A percentile compares a stretch with the other conserved stretches of the same genome.
phyloP scores from a whole-genome alignment of 2,329 filamentous ascomycete species.

The Nigrograna mackinnonii region DNA sequence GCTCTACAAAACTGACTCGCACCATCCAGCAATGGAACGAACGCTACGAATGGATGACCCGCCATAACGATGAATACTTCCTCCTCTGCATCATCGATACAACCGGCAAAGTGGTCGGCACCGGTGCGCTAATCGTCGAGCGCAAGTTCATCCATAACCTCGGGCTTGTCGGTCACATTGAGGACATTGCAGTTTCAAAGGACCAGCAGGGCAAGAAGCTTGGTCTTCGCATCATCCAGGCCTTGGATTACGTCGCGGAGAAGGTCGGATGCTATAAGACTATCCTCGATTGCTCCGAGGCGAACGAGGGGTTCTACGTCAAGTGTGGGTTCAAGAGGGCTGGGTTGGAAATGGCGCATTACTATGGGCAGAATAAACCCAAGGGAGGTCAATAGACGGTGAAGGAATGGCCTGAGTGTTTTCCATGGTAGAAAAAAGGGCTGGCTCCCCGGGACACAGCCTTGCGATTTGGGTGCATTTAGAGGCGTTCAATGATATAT shows the following conservation, averaged over 20 bases:
- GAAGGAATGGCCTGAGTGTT: background rate
- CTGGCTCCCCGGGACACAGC: background rate
- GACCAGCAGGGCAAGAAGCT: conserved; percentile 98
- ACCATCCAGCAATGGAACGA: conserved; percentile 61
- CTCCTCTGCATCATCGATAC: conserved; percentile 83
- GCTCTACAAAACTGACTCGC: too few relatives aligned
- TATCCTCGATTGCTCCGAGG: conserved; percentile 94
- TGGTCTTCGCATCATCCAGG: conserved; percentile 89
- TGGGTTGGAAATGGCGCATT: conserved; percentile 95
- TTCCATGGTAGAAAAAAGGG: background rate
- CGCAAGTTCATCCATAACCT: conserved; percentile 88
- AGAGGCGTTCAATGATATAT: conserved; percentile 6
- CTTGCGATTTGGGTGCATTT: conserved; percentile 1
- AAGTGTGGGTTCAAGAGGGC: conserved; percentile 95
- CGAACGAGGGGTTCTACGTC: conserved; percentile 96
- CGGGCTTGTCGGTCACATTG: conserved; percentile 89
- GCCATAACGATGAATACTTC: conserved; percentile 78
- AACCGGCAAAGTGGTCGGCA: conserved; percentile 76
- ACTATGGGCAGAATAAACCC: conserved; percentile 59
- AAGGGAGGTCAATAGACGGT: conserved; percentile 17
- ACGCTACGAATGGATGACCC: conserved; percentile 80
- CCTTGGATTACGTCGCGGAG: conserved; percentile 84
- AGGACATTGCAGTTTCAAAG: conserved; percentile 94
- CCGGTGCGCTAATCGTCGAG: conserved; percentile 88
- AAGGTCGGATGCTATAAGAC: conserved; percentile 95